Evolutionary conservation across 345 rosid species (phyloP).

Genomic region (Corymbia maculata): DNA sequence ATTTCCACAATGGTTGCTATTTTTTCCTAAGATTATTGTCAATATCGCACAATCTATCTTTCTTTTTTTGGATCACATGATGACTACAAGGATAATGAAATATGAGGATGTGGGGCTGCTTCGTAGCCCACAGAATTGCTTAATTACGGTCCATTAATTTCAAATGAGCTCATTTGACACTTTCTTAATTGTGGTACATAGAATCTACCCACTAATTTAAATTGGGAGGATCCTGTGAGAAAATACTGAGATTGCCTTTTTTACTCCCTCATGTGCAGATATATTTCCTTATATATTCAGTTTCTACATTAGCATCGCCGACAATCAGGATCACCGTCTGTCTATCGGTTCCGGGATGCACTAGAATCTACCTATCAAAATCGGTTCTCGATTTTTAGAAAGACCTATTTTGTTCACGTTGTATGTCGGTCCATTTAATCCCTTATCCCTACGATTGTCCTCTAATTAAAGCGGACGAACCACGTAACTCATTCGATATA

Average conservation of each 20-base stretch:
- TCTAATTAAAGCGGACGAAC: neutral
- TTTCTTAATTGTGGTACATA: neutral
- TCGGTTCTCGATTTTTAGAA: neutral
- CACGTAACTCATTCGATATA: neutral
- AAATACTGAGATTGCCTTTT: neutral
- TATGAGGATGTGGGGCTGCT: neutral
- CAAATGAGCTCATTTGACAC: neutral
- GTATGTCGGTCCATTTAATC: neutral
- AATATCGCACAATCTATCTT: neutral
- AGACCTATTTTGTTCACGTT: neutral
- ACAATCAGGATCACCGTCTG: neutral
- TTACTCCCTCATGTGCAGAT: neutral
- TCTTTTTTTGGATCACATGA: neutral
- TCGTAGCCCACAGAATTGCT: neutral
- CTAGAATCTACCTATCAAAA: neutral
- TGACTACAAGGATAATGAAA: neutral
- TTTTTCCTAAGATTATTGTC: neutral
- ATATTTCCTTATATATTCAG: neutral
- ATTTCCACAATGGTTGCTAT: neutral
- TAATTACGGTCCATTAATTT: neutral
- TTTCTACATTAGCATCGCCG: neutral
- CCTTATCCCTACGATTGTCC: neutral
- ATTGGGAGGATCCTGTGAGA: neutral
- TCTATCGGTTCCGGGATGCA: neutral
- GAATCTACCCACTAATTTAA: neutral